Evolutionary conservation across 2,329 filamentous ascomycete species (phyloP), one percentile per base, ranked within the genome.

Genomic region (Botrytis aclada): DNA sequence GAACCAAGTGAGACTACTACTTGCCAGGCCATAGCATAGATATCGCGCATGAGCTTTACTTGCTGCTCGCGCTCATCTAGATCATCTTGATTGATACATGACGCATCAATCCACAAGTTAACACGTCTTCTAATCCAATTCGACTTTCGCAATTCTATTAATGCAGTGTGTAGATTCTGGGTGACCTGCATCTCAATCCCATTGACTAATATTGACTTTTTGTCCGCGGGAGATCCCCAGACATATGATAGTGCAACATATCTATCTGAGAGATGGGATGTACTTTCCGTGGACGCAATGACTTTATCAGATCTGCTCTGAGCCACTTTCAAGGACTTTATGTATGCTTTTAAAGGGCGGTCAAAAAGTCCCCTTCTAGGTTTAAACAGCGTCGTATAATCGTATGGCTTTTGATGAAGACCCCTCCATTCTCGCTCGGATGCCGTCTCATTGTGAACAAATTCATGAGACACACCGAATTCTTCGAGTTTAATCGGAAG

Each of bases 61-160:
- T 75, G 73, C 22, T 74, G 37, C 18, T 60, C 66, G 32, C 72
- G 69, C 61, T 75, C 73, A 41, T 66, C 43, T 22, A 70, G 16
- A 63, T 75, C 73, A 37, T 62, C 47, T 58, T 75, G 74, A 20
- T 74, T 75, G 54, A 75, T 75, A 45, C 73, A 75, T 16, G 74
- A 29, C 12, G 70, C 74, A 64, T 75, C 70, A 12, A 71, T 64
- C 72, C 73, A 74, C 29, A 72, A 29, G 20, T 72, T 61, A n/a
- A 74, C 18, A 34, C 51, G 32, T 25, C 62, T 51, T 39, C 63
- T 37, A 6, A 72, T 54, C 70, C 70, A 72, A 7, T 14, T 61
- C 2, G 70, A 72, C 41, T 32, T 47, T 10, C 63, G 41, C 25
- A 72, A 51, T 60, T 69, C 6, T 2, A 34, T 29, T 4, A 72